These are phyloP conservation scores for Dothistroma septosporum DNA, from an alignment of 2,329 filamentous ascomycete genomes.

Conservation along the genomic window DNA sequence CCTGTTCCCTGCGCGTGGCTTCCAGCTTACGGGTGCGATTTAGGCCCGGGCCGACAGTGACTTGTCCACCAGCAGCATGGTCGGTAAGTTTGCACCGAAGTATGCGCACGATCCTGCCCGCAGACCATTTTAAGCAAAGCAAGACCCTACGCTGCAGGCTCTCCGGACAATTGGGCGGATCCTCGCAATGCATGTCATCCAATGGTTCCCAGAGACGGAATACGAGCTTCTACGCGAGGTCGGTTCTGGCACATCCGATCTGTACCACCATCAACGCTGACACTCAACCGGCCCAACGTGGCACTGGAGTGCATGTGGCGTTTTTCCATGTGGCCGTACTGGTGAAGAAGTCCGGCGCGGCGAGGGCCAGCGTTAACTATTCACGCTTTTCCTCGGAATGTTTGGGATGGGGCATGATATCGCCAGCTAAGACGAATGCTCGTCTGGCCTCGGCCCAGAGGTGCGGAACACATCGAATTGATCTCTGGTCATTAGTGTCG, in stretches of 20 bases:
- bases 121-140: no score
- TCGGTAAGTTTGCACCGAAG: no score
- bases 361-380: background rate
- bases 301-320: background rate
- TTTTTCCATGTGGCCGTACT: background rate
- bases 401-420: background rate
- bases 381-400: background rate
- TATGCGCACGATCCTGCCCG: no score
- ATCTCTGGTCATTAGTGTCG: no score
- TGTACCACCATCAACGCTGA: background rate
- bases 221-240: background rate
- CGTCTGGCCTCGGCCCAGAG: background rate
- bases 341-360: background rate
- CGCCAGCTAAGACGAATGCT: constrained; percentile 1
- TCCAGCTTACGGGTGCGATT: no score
- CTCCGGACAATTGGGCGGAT: background rate
- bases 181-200: constrained; percentile 1
- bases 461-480: background rate
- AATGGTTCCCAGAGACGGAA: background rate
- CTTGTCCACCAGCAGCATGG: no score
- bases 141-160: background rate
- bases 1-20: no score
- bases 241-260: background rate
- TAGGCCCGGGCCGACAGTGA: no score
- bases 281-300: background rate